A percentile compares a stretch with the other conserved stretches of the same genome.
These are phyloP conservation scores for Dalbergia oliveri DNA, from an alignment of 306 rosid species.

Conservation along the genomic window DNA sequence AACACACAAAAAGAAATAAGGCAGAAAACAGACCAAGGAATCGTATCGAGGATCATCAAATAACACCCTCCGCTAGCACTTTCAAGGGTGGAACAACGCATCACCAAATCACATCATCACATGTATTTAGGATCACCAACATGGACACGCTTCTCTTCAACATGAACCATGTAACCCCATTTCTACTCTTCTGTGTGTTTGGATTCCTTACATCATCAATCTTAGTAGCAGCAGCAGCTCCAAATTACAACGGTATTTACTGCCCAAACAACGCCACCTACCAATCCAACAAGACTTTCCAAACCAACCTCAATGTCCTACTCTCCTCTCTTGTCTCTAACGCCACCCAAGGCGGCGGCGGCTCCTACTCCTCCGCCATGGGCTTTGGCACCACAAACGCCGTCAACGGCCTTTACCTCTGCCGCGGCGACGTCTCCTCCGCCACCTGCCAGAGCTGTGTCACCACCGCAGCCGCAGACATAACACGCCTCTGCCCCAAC, in stretches of 20 bases:
- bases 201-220: too few relatives aligned
- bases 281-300: constrained; percentile 40
- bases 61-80: too few relatives aligned
- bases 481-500: constrained; percentile 35
- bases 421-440: constrained; percentile 51
- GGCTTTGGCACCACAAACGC: not conserved
- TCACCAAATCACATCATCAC: too few relatives aligned
- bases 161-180: too few relatives aligned
- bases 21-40: too few relatives aligned
- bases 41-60: too few relatives aligned
- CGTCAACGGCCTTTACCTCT: constrained; percentile 49
- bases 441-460: constrained; percentile 46
- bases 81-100: too few relatives aligned
- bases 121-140: too few relatives aligned
- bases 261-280: constrained; percentile 36
- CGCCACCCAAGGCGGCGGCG: constrained; percentile 16
- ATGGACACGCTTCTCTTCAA: too few relatives aligned
- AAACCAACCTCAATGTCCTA: constrained; percentile 50
- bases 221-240: not conserved
- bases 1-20: too few relatives aligned
- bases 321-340: constrained; percentile 50
- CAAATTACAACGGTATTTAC: not conserved
- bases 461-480: constrained; percentile 14
- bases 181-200: too few relatives aligned
- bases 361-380: constrained; percentile 22